Base-by-base conservation (phyloP, 805 yeast species). In the Ogataea neopini region DNA sequence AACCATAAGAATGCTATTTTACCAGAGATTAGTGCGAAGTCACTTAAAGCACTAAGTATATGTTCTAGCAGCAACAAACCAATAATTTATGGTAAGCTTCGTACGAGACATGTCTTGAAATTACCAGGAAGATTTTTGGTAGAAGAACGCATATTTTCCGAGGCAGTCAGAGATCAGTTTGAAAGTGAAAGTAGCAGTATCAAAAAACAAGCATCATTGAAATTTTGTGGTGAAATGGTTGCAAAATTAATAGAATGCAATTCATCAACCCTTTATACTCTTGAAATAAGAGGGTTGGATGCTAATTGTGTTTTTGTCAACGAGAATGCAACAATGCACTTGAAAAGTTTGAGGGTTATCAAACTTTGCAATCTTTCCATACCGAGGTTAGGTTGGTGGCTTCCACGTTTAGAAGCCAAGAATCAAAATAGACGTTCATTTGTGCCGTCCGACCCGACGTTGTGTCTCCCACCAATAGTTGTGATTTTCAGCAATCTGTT, bases 401-500 rank as follows among this genome's bases (percentile, higher is more conserved):
- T 59, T 2, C 54, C 60, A 4, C 37, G 37, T 2, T 34, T 60
- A 10, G 64, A 58, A 37, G 23, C n/a, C 7, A 7, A 23, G 4
- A 59, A 60, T 35, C 25, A 13, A 22, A 37, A 44, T 22, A 47
- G 51, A 20, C 51, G 58, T 8, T 45, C 39, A 6, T 32, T 39
- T 34, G 32, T 51, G 35, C 36, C 47, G 2, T n/a, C 45, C 9
- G 40, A 40, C 26, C 43, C 53, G 3, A 25, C 44, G 3, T 36
- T 49, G 20, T 22, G 52, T 19, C 49, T 60, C 28, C 59, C 62
- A 0, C 59, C 61, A 6, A 49, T 51, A 9, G 53, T 53, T 18
- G 61, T 61, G 2, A 43, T 51, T 19, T 59, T 71, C 44, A 61
- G 74, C 39, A 64, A 63, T 4, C 48, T 64, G 41, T 71, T 74